Evolutionary conservation across 148 eudicot species (phyloP).

Genomic region (Rhododendron vialii): DNA sequence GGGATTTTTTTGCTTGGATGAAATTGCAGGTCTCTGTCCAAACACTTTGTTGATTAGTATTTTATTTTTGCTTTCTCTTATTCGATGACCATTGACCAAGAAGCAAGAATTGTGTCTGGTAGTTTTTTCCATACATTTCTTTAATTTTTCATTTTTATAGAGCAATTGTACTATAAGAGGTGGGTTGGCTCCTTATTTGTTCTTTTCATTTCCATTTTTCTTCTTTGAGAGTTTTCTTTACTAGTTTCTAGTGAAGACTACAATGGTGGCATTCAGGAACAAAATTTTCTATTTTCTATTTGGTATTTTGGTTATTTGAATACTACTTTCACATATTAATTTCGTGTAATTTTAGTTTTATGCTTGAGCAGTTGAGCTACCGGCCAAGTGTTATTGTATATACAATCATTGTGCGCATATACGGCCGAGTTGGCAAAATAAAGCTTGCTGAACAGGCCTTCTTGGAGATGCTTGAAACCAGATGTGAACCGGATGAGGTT

Average conservation of each 20-base stretch:
- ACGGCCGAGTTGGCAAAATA: constrained; percentile 91
- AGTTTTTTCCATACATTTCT: neutral
- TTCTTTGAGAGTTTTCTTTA: neutral
- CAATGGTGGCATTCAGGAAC: neutral
- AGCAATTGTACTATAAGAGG: neutral
- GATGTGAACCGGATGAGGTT: constrained; percentile 95
- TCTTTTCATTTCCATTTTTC: neutral
- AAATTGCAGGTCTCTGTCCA: constrained; percentile 65
- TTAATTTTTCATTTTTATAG: neutral
- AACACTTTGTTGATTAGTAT: neutral
- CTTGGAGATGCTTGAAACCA: constrained; percentile 95
- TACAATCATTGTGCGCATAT: constrained; percentile 82
- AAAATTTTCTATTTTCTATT: neutral
- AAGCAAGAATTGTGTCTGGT: neutral
- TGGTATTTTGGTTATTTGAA: neutral
- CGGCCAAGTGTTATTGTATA: constrained; percentile 79
- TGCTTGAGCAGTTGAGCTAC: constrained; percentile 75
- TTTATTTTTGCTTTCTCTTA: neutral
- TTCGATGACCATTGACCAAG: neutral
- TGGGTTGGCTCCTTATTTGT: neutral
- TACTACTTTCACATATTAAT: constrained; percentile 22
- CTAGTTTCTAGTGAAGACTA: neutral
- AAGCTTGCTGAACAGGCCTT: constrained; percentile 84
- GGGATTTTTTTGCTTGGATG: constrained; percentile 94
- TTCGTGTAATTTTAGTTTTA: constrained; percentile 41